phyloP scores from a whole-genome alignment of 108 stramenopile genomes.

The Conticribra weissflogii region DNA sequence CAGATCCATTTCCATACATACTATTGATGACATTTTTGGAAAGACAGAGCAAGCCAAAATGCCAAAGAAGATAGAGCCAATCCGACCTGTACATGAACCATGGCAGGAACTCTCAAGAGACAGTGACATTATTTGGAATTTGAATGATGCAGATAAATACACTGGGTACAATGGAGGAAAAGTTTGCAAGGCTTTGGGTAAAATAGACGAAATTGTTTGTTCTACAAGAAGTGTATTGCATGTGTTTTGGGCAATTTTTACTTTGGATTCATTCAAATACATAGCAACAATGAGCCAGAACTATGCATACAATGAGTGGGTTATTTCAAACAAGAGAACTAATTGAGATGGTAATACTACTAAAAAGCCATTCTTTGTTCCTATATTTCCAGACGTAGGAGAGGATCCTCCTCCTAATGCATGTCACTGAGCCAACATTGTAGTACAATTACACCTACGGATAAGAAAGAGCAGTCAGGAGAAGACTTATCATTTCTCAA shows the following conservation, averaged over 20 bases:
- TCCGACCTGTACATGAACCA: conserved; percentile 9
- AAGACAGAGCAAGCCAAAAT: neutral
- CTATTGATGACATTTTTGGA: conserved; percentile 3
- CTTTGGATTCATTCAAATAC: neutral
- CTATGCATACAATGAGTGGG: conserved; percentile 11
- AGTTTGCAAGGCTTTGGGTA: neutral
- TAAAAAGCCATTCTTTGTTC: neutral
- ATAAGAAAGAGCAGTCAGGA: conserved; percentile 16
- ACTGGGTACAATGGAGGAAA: neutral
- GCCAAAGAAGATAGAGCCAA: conserved; percentile 12
- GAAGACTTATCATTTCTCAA: conserved; percentile 27
- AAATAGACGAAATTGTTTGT: neutral
- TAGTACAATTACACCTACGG: conserved; percentile 25
- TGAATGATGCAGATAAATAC: neutral
- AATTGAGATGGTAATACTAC: conserved; percentile 9
- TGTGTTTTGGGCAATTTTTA: neutral
- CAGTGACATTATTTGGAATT: conserved; percentile 2
- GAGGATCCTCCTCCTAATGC: neutral
- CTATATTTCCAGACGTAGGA: neutral
- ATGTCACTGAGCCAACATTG: neutral
- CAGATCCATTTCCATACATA: neutral
- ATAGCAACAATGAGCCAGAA: neutral
- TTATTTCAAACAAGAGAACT: neutral
- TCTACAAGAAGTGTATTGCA: neutral
- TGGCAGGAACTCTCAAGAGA: neutral